Base-by-base conservation (phyloP, 2,329 filamentous ascomycete species). In the Fusarium verrucosum region DNA sequence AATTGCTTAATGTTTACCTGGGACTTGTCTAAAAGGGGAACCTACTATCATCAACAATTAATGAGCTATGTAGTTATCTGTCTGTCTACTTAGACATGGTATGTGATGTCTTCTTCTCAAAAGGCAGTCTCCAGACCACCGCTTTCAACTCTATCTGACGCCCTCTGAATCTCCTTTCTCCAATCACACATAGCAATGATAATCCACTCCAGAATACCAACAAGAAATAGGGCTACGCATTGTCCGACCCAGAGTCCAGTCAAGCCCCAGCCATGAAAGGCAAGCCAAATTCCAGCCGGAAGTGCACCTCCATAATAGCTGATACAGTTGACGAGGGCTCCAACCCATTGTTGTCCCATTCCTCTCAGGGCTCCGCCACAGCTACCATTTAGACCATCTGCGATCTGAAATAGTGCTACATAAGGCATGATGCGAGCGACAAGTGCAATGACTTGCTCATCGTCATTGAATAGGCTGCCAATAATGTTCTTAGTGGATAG, bases 341-440 rank as follows among this genome's bases (percentile, higher is more conserved):
- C 93, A 45, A 96, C 84, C 82, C 94, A 92, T 76, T 96, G 92
- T 51, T 91, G 81, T 4, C 92, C 93, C 91, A 94, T 95, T 0
- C 92, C 93, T 65, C 92, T 80, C 14, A 96, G 78, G 19, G 88
- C 87, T 2, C 93, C 92, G 2, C 93, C 92, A 72, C 92, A 96
- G 58, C 87, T 91, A 2, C 92, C 92, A 70, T 95, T 95, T 30
- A 96, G 78, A 0, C 92, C 93, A 73, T 96, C 92, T 0, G 92
- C 92, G 58, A 96, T 94, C 79, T 96, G 92, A 77, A 96, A 96
- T 4, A 96, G 80, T 1, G 92, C 93, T 1, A 96, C 92, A 70
- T 89, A 94, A 1, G 93, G 93, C 81, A 96, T 88, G 23, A 96
- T 90, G 16, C 89, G 80, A 1, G 89, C 86, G 1, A 93, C 94